Base-by-base conservation (phyloP, 1,284 basidiomycete species). In the Cerioporus squamosus region DNA sequence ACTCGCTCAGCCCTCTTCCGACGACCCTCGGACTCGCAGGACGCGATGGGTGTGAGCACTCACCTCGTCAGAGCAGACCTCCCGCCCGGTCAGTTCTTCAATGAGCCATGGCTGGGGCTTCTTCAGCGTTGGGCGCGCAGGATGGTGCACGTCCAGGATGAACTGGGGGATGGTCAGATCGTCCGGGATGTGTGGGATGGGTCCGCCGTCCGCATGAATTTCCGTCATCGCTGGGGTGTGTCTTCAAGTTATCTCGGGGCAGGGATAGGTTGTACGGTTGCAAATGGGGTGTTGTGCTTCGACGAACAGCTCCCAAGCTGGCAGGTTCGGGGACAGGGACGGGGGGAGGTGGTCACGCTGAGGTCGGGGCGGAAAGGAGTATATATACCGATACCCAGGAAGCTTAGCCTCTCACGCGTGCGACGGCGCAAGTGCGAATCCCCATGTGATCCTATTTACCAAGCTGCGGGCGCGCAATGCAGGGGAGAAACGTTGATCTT, bases 111-210 rank as follows among this genome's bases (percentile, higher is more conserved):
- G 65, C 40, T 66, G 66, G 10, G 51, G 22, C 26, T 61, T 50
- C 49, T 36, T 63, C 29, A 65, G 64, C 15, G 68, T 60, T 0
- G 88, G 88, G 24, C 83, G 77, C 20, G 73, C 60, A 1, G 82
- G 77, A 50, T 83, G 79, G 36, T 79, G 70, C 15, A 72, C 70
- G 60, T 87, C 84, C 26, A 91, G 79, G 43, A 91, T 78, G 71
- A 92, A 91, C 72, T 92, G 90, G 2, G 86, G 82, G 18, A 91
- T 77, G 12, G 85, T 86, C 51, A 91, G 70, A 72, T 91, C 75
- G 66, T 89, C 87, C 9, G 89, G 89, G 54, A 90, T 84, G 58
- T 64, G 64, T 6, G 79, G 79, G 33, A 86, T 72, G n/a, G 76
- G 67, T 49, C 65, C 65, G 39, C 69, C 60, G 23, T 75, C 72